Evolutionary conservation across 2,329 filamentous ascomycete species (phyloP).

Genomic region (Alternaria sp.): DNA sequence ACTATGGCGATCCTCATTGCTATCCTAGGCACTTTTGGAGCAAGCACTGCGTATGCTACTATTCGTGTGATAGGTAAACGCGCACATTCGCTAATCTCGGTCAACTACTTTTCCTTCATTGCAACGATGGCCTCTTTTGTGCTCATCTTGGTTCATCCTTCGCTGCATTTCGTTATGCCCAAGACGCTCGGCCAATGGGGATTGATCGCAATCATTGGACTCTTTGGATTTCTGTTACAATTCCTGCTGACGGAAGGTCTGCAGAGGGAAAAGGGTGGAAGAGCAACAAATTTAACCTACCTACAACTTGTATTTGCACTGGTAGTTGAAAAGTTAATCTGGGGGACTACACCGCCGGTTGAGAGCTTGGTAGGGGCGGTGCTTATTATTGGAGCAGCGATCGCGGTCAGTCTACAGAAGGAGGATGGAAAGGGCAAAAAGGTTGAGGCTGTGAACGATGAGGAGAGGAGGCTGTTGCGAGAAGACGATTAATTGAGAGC

Average conservation of each 20-base stretch:
- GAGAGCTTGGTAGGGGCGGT: constrained; percentile 35
- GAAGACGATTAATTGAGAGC: background rate
- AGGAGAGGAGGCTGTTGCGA: constrained; percentile 34
- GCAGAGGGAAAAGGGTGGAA: constrained; percentile 68
- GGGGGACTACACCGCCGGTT: constrained; percentile 40
- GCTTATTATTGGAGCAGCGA: constrained; percentile 36
- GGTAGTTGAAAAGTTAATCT: constrained; percentile 67
- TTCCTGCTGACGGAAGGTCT: constrained; percentile 79
- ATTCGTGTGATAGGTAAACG: constrained; percentile 81
- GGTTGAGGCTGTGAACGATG: constrained; percentile 25
- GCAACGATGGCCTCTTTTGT: constrained; percentile 70
- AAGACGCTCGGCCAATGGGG: constrained; percentile 65
- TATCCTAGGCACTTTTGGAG: constrained; percentile 77
- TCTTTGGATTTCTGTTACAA: constrained; percentile 81
- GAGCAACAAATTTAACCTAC: constrained; percentile 71
- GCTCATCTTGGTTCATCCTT: constrained; percentile 64
- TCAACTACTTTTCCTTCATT: constrained; percentile 79
- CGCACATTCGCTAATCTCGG: constrained; percentile 78
- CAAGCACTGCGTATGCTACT: constrained; percentile 68
- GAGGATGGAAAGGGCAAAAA: constrained; percentile 14
- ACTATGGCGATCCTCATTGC: constrained; percentile 73
- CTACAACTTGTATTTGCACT: constrained; percentile 72
- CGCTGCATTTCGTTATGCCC: constrained; percentile 64
- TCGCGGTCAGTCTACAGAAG: constrained; percentile 40
- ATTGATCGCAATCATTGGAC: constrained; percentile 71